A percentile compares a stretch with the other conserved stretches of the same genome.
phyloP scores from a whole-genome alignment of 2,329 filamentous ascomycete genomes.

The Colletotrichum sp. region DNA sequence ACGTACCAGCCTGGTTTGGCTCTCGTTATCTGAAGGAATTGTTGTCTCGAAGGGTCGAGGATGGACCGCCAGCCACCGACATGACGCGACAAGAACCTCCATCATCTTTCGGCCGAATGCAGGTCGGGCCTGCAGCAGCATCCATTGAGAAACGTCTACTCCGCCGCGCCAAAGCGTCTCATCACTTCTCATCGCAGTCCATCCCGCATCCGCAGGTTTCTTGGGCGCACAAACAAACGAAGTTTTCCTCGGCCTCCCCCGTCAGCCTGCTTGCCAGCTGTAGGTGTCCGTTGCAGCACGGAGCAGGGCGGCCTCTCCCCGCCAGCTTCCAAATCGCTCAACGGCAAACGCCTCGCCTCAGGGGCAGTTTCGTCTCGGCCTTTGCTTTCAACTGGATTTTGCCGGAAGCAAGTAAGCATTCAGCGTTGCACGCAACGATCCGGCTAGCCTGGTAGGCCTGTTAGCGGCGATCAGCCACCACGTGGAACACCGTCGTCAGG shows the following conservation, averaged over 20 bases:
- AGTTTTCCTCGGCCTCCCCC: neutral
- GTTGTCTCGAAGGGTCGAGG: neutral
- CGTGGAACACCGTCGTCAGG: constrained; percentile 2
- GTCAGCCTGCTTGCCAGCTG: neutral
- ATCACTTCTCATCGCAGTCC: neutral
- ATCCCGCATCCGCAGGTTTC: neutral
- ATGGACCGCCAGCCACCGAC: neutral
- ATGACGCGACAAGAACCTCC: neutral
- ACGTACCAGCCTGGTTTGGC: neutral
- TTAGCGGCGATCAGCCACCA: constrained; percentile 17
- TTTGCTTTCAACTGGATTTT: neutral
- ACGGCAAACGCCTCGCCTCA: neutral
- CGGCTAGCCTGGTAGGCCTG: neutral
- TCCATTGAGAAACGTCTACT: neutral
- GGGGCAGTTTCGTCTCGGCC: neutral
- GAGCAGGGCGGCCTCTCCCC: neutral
- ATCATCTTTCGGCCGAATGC: constrained; percentile 4
- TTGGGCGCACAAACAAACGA: neutral
- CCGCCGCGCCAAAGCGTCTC: neutral
- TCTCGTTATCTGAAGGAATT: neutral
- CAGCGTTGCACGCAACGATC: constrained; percentile 7
- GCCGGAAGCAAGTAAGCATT: neutral
- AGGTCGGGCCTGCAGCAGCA: neutral
- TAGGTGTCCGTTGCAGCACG: neutral
- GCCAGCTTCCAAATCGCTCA: neutral